A percentile compares a stretch with the other conserved stretches of the same genome.
Evolutionary conservation across 495 filamentous ascomycete species (phyloP).

Genomic region (Tuber microsphaerosporum): DNA sequence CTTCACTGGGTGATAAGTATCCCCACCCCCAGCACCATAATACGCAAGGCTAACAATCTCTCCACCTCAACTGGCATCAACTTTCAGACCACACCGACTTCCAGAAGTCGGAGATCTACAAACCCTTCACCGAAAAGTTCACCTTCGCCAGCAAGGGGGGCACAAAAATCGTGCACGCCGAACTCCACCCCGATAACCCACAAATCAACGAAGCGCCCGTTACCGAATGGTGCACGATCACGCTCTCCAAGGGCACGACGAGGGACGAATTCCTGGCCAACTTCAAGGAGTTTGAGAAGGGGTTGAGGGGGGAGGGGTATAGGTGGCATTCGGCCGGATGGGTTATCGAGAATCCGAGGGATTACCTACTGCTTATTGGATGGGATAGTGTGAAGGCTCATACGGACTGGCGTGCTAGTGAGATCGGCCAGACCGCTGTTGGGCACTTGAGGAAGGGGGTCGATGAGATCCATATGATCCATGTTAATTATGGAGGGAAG

Average conservation of each 20-base stretch:
- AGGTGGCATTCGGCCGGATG: slow-evolving; percentile 20
- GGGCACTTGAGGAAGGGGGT: not conserved
- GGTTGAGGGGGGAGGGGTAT: slow-evolving; percentile 20
- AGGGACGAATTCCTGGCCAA: slow-evolving; percentile 13
- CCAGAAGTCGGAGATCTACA: not conserved
- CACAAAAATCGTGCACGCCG: slow-evolving; percentile 16
- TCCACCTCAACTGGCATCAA: not conserved
- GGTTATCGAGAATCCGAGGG: slow-evolving; percentile 23
- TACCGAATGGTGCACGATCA: slow-evolving; percentile 19
- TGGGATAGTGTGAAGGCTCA: slow-evolving; percentile 35
- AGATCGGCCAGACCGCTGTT: not conserved
- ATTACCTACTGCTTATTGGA: slow-evolving; percentile 19
- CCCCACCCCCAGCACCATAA: not conserved
- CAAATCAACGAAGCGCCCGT: slow-evolving; percentile 6
- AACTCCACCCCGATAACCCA: slow-evolving; percentile 15
- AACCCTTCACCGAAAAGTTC: slow-evolving; percentile 12
- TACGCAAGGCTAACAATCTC: not conserved
- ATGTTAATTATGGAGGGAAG: not conserved
- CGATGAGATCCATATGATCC: not conserved
- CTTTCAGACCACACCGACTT: not conserved
- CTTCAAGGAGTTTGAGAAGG: slow-evolving; percentile 12
- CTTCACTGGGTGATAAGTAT: not conserved
- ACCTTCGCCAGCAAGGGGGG: not conserved
- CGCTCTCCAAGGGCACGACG: slow-evolving; percentile 2
- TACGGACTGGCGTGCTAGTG: slow-evolving; percentile 10